Evolutionary conservation across 2,329 filamentous ascomycete genomes (phyloP).

Genomic region (Fusarium sacchari): DNA sequence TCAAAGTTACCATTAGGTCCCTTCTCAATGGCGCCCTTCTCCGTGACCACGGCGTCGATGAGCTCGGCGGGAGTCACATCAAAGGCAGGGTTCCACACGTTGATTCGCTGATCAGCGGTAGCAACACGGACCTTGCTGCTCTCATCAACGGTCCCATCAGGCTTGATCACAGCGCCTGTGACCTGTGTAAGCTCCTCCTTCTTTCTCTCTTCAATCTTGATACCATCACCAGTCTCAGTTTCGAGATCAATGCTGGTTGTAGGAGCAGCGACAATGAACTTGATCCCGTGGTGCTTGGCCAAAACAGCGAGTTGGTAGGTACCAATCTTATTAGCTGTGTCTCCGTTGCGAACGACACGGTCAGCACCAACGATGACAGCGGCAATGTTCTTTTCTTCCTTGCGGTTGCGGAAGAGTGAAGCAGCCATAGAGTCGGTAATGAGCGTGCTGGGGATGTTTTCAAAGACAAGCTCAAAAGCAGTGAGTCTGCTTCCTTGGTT

Average conservation of each 20-base stretch:
- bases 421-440: constrained; percentile 98
- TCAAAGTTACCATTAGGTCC: constrained; percentile 75
- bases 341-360: constrained; percentile 93
- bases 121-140: constrained; percentile 75
- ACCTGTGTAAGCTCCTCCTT: constrained; percentile 85
- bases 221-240: constrained; percentile 80
- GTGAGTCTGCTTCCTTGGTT: constrained; percentile 97
- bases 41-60: constrained; percentile 95
- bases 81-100: constrained; percentile 97
- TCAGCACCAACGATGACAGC: constrained; percentile 96
- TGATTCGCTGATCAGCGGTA: constrained; percentile 80
- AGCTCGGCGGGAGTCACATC: constrained; percentile 90
- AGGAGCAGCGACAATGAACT: constrained; percentile 94
- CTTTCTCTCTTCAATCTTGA: constrained; percentile 90
- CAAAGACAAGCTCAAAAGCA: constrained; percentile 95
- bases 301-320: constrained; percentile 94
- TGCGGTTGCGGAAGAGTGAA: constrained; percentile 76
- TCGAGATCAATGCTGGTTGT: constrained; percentile 91
- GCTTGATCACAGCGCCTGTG: constrained; percentile 76
- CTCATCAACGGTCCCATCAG: constrained; percentile 71
- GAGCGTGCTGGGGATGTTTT: constrained; percentile 88
- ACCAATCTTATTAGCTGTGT: constrained; percentile 98
- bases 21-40: constrained; percentile 88
- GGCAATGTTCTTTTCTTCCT: constrained; percentile 73
- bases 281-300: constrained; percentile 86